Conservation (phyloP, 352 stramenopile genomes). For the Pythium volutum region DNA sequence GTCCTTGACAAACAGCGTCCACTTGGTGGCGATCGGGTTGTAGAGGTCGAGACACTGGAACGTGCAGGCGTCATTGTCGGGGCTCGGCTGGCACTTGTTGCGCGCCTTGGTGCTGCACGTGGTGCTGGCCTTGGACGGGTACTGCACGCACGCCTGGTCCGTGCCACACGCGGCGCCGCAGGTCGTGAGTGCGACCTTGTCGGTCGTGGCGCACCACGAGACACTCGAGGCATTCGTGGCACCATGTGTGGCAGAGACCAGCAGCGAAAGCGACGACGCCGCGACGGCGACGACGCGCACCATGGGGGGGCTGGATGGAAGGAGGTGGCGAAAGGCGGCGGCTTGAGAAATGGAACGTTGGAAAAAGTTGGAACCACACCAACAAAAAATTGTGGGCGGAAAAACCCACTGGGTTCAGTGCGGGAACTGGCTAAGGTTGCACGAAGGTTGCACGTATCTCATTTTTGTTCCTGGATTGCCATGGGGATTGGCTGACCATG, state of each 20-base stretch:
- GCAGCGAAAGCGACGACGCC: background rate
- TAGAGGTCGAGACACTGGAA: conserved; percentile 71
- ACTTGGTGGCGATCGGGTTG: conserved; percentile 40
- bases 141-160: conserved; percentile 63
- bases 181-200: conserved; percentile 40
- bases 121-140: conserved; percentile 23
- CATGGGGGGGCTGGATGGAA: background rate
- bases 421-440: conserved; percentile 3
- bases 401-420: background rate
- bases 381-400: too few relatives aligned
- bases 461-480: background rate
- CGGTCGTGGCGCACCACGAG: conserved; percentile 43
- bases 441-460: conserved; percentile 21
- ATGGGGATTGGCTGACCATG: too few relatives aligned
- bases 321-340: background rate
- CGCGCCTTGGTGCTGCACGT: conserved; percentile 47
- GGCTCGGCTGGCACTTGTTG: conserved; percentile 41
- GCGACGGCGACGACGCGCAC: background rate
- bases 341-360: conserved; percentile 8
- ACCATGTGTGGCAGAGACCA: background rate
- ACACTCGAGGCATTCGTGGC: background rate
- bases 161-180: conserved; percentile 39
- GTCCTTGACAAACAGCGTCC: conserved; percentile 73
- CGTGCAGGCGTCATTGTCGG: conserved; percentile 41
- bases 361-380: background rate